These are phyloP conservation scores for Diaporthe vexans DNA, from an alignment of 2,329 filamentous ascomycete species.

Conservation along the genomic window DNA sequence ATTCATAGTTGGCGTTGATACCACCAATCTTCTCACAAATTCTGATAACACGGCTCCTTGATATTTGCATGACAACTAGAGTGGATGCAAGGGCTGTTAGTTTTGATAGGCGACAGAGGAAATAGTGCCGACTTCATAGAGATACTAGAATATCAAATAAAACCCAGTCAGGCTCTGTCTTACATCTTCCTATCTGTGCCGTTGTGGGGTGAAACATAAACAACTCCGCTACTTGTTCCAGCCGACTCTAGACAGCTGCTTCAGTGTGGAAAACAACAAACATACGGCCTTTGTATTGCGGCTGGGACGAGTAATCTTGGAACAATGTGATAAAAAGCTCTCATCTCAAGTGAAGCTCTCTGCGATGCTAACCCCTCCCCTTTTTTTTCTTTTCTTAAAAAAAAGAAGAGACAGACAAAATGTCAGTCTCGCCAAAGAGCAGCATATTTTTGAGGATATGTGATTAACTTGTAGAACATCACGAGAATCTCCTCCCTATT, in stretches of 20 bases:
- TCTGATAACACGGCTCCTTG: conserved; percentile 12
- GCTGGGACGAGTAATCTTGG: background rate
- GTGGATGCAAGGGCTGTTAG: no score
- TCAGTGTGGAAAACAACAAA: conserved; percentile 8
- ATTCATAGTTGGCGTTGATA: conserved; percentile 11
- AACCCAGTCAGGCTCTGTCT: background rate
- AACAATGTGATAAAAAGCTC: background rate
- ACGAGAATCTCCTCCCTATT: no score
- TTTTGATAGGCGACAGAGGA: background rate
- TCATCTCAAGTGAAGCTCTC: background rate
- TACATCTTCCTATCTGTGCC: no score
- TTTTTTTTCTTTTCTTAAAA: background rate
- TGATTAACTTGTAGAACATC: no score
- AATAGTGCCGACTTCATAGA: background rate
- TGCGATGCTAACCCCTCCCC: background rate
- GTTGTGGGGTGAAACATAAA: no score
- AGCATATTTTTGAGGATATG: no score
- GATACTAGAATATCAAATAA: background rate
- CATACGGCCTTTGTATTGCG: background rate
- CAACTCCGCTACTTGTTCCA: background rate
- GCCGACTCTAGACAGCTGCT: background rate
- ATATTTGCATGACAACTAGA: background rate
- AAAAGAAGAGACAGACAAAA: background rate
- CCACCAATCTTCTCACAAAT: conserved; percentile 12
- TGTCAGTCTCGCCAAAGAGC: background rate